Base-by-base conservation (phyloP, 305 asterid genomes). In the Nicotiana rustica region DNA sequence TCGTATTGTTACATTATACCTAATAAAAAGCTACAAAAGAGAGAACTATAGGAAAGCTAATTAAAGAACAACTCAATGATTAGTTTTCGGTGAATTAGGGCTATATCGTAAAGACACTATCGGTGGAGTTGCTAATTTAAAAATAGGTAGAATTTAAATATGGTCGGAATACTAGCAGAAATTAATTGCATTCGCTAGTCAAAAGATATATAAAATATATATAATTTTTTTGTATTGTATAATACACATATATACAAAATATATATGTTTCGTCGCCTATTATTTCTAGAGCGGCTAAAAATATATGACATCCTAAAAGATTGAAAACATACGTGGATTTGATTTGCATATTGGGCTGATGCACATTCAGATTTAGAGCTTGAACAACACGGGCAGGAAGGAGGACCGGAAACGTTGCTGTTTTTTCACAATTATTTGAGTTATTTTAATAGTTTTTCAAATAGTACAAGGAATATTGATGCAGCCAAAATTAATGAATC, bases 291-390 rank as follows among this genome's bases (percentile, higher is more conserved):
- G 10, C 10, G 6, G 41, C 17, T 49, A 10, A 10, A 49, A 49
- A 13, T 49, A 49, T 49, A 49, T 4, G 3, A 47, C 56, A 25
- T 25, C 49, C 9, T 31, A 10, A 21, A 25, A 25, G 25, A 25
- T 25, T 25, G 25, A 25, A 10, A 47, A 25, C 12, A 35, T 44
- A 91, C 47, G 79, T 86, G 35, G 92, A 83, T 64, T 88, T 90
- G 8, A 78, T 81, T 4, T 76, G 89, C 21, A 79, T 86, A 21
- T 90, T 89, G 19, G 90, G 85, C 78, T 92, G 87, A 44, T 88
- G 94, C 75, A 93, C 95, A 41, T 93, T 91, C 36, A 92, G 91
- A 83, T 93, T 93, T 35, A 93, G 92, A 18, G 94, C 88, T 55
- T 88, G 91, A 82, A 93, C 88, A 59, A 89, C 93, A 47, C 93